Evolutionary conservation across 1,139 yeast genomes (phyloP), one percentile per base, ranked within the genome.

Genomic region (Suzukiozyma palmioleophila): DNA sequence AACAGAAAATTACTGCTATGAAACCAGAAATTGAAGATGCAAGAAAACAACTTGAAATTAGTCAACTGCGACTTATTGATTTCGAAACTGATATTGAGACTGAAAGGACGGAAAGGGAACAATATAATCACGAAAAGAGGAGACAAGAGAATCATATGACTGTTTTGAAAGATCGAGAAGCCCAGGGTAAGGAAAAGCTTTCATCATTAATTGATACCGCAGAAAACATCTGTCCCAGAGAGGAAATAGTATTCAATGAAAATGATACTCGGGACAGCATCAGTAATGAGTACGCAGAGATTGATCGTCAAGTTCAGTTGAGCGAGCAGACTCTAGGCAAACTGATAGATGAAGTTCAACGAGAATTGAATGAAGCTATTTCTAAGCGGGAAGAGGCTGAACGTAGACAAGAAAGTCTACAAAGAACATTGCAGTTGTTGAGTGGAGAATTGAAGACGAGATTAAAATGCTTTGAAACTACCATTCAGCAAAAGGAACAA

Each of bases 391-490:
- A 64, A 12, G 53, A 54, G 6, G 57, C 73, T 1, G 59, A 60
- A 33, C 49, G 49, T 8, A 56, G 52, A 2, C 50, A 59, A 2
- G 41, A 48, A 0, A 54, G 60, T 15, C 52, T 69, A 35, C 48
- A 54, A 8, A 45, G 45, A 10, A 56, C 64, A 1, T 54, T 57
- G 25, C 43, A 52, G 6, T 49, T 49, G 11, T 49, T 72, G 26
- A 57, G 53, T 24, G 49, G 51, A 2, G 73, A 67, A 37, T 60
- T 82, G 32, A 64, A 66, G 36, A 66, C 66, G 8, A 69, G 92
- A 52, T 56, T 75, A 26, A 66, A 66, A 30, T 74, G 77, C 38
- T 65, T 81, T 39, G 65, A 70, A 34, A 69, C 73, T 14, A 72
- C 82, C 0, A 71, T 69, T 21, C 48, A 52, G 9, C 54, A 57